These are phyloP conservation scores for Mycena galopus DNA, from an alignment of 768 basidiomycete species.

Conservation along the genomic window DNA sequence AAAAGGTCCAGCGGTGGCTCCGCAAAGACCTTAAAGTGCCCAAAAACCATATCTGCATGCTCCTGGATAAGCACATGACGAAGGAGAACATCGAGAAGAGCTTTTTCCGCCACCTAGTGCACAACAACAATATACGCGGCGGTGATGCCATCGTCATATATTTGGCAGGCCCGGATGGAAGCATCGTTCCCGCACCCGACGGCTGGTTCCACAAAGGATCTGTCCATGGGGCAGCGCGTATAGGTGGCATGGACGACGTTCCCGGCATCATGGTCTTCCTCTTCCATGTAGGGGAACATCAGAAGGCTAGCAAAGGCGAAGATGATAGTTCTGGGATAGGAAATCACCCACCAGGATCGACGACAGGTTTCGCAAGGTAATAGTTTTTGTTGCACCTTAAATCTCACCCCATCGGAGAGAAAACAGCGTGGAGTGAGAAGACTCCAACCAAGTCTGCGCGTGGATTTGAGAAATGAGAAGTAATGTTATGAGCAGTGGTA, in stretches of 20 bases:
- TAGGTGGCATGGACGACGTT: slow-evolving; percentile 29
- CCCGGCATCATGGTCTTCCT: slow-evolving; percentile 50
- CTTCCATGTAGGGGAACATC: slow-evolving; percentile 61
- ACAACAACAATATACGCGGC: slow-evolving; percentile 68
- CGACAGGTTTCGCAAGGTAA: slow-evolving; percentile 54
- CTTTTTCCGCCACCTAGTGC: slow-evolving; percentile 73
- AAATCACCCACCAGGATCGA: slow-evolving; percentile 63
- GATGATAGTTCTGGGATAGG: slow-evolving; percentile 48
- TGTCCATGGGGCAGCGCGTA: slow-evolving; percentile 44
- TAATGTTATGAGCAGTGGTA: slow-evolving; percentile 1
- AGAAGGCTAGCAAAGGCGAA: slow-evolving; percentile 57
- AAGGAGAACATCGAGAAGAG: slow-evolving; percentile 71
- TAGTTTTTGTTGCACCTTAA: slow-evolving; percentile 67
- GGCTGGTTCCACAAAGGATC: slow-evolving; percentile 68
- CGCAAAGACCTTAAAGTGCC: slow-evolving; percentile 69
- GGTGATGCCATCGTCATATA: slow-evolving; percentile 79
- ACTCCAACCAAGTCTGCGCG: slow-evolving; percentile 31
- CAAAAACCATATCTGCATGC: slow-evolving; percentile 65
- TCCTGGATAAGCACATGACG: slow-evolving; percentile 72
- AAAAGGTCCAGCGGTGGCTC: slow-evolving; percentile 70
- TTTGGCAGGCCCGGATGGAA: slow-evolving; percentile 84
- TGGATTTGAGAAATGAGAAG: slow-evolving; percentile 5
- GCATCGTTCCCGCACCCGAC: slow-evolving; percentile 65
- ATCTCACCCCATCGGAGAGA: slow-evolving; percentile 6
- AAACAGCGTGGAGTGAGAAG: neutral